Percentiles rank a stretch among this genome's conserved stretches.
These are phyloP conservation scores for Xylaria acuta DNA, from an alignment of 495 filamentous ascomycete species.

Conservation along the genomic window DNA sequence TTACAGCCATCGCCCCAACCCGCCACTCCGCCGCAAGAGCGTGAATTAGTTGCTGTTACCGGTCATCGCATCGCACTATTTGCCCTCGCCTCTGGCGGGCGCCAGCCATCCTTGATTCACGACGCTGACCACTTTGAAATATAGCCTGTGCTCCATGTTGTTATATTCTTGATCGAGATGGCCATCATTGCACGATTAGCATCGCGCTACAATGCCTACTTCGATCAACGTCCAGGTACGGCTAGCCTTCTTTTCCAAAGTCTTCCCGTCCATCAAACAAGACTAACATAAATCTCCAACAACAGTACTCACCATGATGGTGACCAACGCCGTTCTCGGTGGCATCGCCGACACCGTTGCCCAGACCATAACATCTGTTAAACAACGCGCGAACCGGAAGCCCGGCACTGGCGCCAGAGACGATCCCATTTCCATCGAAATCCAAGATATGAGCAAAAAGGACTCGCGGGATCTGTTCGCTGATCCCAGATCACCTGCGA, in stretches of 20 bases:
- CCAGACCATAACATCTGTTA: constrained; percentile 87
- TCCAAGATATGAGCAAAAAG: constrained; percentile 87
- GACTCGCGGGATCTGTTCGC: constrained; percentile 78
- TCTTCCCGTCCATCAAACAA: background rate
- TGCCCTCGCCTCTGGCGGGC: background rate
- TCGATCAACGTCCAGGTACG: constrained; percentile 83
- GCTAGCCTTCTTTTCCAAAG: constrained; percentile 30
- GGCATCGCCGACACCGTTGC: constrained; percentile 95
- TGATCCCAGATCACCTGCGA: constrained; percentile 64
- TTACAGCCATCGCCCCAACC: background rate
- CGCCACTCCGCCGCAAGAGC: background rate
- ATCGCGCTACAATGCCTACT: constrained; percentile 91
- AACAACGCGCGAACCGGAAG: constrained; percentile 68
- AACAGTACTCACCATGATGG: constrained; percentile 94
- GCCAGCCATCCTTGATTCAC: background rate
- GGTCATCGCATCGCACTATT: background rate
- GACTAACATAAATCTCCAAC: constrained; percentile 30
- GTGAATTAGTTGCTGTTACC: background rate
- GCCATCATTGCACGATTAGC: constrained; percentile 78
- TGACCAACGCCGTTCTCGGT: constrained; percentile 92
- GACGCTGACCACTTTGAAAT: constrained; percentile 35
- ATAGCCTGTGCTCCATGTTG: constrained; percentile 84
- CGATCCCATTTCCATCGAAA: constrained; percentile 83
- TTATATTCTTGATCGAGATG: constrained; percentile 90
- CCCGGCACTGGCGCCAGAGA: constrained; percentile 60